These are phyloP conservation scores for Tetrapisispora fleetii DNA, from an alignment of 805 yeast genomes.

Conservation along the genomic window DNA sequence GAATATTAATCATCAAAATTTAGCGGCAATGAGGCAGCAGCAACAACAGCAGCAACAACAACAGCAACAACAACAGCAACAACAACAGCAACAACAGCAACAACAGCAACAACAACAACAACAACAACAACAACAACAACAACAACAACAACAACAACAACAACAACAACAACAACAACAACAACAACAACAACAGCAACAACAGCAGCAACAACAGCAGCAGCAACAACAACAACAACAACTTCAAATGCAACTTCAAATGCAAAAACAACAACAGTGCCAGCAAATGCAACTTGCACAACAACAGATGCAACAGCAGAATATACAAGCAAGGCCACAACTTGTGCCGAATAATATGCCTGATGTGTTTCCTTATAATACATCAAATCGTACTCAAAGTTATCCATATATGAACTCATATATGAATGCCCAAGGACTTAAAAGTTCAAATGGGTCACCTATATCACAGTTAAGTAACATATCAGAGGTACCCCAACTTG, in stretches of 20 bases:
- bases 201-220: constrained; percentile 2
- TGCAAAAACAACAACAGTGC: constrained; percentile 13
- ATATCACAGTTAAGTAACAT: background rate
- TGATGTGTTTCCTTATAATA: constrained; percentile 2
- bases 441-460: background rate
- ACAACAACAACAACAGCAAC: constrained; percentile 5
- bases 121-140: constrained; percentile 5
- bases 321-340: constrained; percentile 1
- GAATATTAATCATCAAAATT: background rate
- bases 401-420: background rate
- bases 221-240: background rate
- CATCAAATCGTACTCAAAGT: background rate
- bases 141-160: constrained; percentile 13
- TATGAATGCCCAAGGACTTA: background rate
- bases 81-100: constrained; percentile 1
- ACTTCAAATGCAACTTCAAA: constrained; percentile 7
- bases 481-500: background rate
- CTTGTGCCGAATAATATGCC: constrained; percentile 3
- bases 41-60: constrained; percentile 1
- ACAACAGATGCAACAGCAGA: constrained; percentile 5
- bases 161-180: constrained; percentile 11
- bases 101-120: background rate
- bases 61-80: constrained; percentile 8
- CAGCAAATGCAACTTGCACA: constrained; percentile 9
- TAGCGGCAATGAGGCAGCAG: background rate